Evolutionary conservation across 192 early-diverging fungal species (phyloP), one percentile per base, ranked within the genome.

Genomic region (Linnemannia elongata): DNA sequence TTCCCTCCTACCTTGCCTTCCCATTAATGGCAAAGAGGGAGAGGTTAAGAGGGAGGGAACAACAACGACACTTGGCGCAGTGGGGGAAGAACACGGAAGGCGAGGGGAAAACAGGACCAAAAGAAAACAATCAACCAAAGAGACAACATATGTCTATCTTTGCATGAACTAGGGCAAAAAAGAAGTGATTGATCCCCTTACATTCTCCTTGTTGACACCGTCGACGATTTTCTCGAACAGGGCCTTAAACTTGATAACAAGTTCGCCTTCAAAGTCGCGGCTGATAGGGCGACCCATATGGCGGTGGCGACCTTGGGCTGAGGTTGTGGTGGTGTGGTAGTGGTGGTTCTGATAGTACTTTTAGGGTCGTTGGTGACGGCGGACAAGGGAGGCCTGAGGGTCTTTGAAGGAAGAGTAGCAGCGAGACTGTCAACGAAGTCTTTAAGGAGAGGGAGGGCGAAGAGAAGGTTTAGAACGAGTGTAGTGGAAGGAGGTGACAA

Each of bases 131-230:
- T 60, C 55, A 18, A 27, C 5, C 30, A 30, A 47, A 49, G n/a
- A 6, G 45, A 27, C 30, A 47, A 52, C 45, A 15, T 38, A 42
- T 8, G 18, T 71, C 8, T n/a, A n/a, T n/a, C n/a, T n/a, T 41
- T 42, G 17, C 38, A 12, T 36, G 33, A 38, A 47, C 12, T 2
- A 1, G 12, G 36, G 4, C 8, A 60, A 47, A 60, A 47, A 22
- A 27, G 8, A 63, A 66, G n/a, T 30, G 13, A 33, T 35, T 33
- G 60, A 39, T 74, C 38, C 33, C 22, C 76, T 33, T 78, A 78
- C 76, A 41, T 79, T 36, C 33, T 79, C 77, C 70, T 79, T 79
- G 69, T 79, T 79, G 69, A 79, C 44, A 17, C 45, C 33, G 8
- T 79, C 77, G 30, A 69, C 22, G 36, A 71, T 52, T n/a, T 72